These are phyloP conservation scores for Chlorencoelia australis DNA, from an alignment of 2,329 filamentous ascomycete genomes.

Conservation along the genomic window DNA sequence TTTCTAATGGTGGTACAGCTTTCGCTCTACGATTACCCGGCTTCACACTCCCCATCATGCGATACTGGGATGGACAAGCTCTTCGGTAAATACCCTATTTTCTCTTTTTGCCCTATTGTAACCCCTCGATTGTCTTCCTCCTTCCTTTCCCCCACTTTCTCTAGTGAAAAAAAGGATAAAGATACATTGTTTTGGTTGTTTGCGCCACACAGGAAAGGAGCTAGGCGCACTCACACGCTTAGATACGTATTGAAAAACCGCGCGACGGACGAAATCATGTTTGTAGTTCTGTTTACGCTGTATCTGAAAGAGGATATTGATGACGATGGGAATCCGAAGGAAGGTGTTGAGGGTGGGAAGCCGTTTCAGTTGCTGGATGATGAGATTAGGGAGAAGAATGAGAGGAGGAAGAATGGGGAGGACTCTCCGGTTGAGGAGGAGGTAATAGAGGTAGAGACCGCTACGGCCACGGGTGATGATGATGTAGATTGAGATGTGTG, in stretches of 20 bases:
- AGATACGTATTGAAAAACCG: constrained; percentile 89
- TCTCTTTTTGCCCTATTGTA: constrained; percentile 15
- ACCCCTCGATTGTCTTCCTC: constrained; percentile 5
- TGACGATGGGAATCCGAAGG: constrained; percentile 45
- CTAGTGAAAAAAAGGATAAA: not conserved
- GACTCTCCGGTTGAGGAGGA: constrained; percentile 5
- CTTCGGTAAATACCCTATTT: constrained; percentile 46
- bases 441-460: constrained; percentile 8
- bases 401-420: constrained; percentile 10
- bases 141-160: not conserved
- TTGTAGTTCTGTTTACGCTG: constrained; percentile 73
- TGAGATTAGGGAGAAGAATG: constrained; percentile 9
- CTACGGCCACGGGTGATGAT: not conserved
- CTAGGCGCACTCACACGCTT: constrained; percentile 63
- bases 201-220: constrained; percentile 20
- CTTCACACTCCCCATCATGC: constrained; percentile 62
- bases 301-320: constrained; percentile 57
- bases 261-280: constrained; percentile 61
- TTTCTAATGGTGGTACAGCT: constrained; percentile 30
- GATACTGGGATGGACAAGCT: constrained; percentile 72
- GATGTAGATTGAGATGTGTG: constrained; percentile 2
- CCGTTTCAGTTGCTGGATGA: constrained; percentile 15
- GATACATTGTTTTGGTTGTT: constrained; percentile 13
- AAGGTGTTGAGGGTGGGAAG: constrained; percentile 23
- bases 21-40: constrained; percentile 64